Conservation (phyloP, 2,329 filamentous ascomycete species). For the Hypoxylon rubiginosum region DNA sequence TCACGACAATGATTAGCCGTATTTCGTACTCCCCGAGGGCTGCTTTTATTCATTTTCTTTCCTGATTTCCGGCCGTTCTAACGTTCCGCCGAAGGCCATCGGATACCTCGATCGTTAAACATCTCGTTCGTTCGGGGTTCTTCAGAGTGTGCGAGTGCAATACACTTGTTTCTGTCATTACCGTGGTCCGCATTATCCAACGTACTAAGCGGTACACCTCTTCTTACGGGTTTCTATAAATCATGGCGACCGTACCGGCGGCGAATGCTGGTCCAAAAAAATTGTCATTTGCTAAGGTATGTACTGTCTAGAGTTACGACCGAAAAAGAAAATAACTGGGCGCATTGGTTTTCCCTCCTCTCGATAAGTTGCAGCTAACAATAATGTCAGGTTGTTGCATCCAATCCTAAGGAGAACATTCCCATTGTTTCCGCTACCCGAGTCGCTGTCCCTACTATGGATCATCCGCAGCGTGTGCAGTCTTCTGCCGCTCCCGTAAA, state of each 20-base stretch:
- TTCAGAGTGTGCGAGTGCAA: conserved; percentile 30
- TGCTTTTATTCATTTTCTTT: conserved; percentile 68
- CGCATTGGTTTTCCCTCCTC: background rate
- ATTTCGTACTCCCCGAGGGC: conserved; percentile 64
- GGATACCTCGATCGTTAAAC: conserved; percentile 38
- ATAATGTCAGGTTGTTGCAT: conserved; percentile 50
- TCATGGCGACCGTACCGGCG: conserved; percentile 50
- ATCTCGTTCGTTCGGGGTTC: conserved; percentile 39
- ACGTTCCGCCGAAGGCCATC: conserved; percentile 40
- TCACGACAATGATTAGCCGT: conserved; percentile 69
- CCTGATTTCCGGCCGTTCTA: conserved; percentile 60
- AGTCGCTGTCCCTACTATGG: conserved; percentile 51
- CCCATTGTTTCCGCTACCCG: conserved; percentile 44
- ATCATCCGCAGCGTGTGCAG: conserved; percentile 50
- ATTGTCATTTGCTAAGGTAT: conserved; percentile 53
- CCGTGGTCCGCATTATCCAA: conserved; percentile 28
- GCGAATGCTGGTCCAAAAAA: conserved; percentile 50
- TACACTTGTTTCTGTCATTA: conserved; percentile 35
- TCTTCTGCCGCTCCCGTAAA: conserved; percentile 37
- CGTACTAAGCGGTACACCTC: conserved; percentile 15
- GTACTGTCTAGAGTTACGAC: conserved; percentile 15
- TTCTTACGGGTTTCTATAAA: conserved; percentile 24
- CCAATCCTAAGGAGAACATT: conserved; percentile 50
- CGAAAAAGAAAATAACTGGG: background rate
- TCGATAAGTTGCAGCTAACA: conserved; percentile 10